Conservation (phyloP, 2,329 filamentous ascomycete species). For the Colletotrichum phormii region DNA sequence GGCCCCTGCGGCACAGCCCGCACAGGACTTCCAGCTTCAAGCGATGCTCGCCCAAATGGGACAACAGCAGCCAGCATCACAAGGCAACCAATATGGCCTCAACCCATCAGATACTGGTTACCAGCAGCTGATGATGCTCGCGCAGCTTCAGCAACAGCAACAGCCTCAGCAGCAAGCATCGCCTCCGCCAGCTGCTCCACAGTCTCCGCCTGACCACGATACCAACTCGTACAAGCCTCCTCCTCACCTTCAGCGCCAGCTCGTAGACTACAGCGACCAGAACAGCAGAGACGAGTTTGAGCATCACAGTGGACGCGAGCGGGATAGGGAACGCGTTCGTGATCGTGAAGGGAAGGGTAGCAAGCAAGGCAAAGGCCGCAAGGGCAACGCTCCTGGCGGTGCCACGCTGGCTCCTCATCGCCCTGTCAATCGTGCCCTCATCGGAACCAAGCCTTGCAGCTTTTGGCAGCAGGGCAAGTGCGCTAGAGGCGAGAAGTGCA, state of each 20-base stretch:
- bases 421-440: constrained; percentile 65
- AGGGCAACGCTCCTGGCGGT: constrained; percentile 42
- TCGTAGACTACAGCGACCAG: constrained; percentile 32
- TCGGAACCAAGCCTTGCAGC: constrained; percentile 75
- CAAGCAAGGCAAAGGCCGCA: constrained; percentile 55
- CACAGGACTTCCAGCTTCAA: constrained; percentile 52
- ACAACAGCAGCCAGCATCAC: constrained; percentile 43
- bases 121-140: constrained; percentile 53
- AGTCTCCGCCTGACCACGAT: constrained; percentile 37
- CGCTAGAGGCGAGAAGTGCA: constrained; percentile 79
- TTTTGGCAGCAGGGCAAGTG: constrained; percentile 80
- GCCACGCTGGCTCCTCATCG: constrained; percentile 54
- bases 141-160: constrained; percentile 51
- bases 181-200: constrained; percentile 24
- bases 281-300: constrained; percentile 34
- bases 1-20: constrained; percentile 24
- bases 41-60: constrained; percentile 57
- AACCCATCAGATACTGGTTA: constrained; percentile 54
- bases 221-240: constrained; percentile 36
- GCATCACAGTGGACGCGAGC: constrained; percentile 39
- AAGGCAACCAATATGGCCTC: constrained; percentile 42
- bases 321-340: constrained; percentile 44
- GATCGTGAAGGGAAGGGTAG: constrained; percentile 43
- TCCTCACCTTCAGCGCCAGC: constrained; percentile 31
- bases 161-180: constrained; percentile 39